A percentile compares a stretch with the other conserved stretches of the same genome.
Conservation (phyloP, 768 basidiomycete species). For the Mycena haematopus region DNA sequence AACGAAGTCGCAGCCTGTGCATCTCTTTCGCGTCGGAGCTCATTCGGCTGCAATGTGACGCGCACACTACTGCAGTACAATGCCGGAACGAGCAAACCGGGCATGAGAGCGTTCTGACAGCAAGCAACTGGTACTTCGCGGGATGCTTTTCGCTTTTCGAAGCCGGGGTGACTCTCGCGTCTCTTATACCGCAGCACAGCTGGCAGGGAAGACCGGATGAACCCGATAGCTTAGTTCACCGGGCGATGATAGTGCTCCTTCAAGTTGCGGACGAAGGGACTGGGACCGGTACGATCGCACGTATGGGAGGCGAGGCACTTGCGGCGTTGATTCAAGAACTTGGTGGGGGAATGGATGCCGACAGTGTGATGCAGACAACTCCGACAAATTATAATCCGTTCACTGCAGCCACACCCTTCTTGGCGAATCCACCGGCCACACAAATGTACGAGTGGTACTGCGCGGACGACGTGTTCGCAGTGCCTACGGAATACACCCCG, state of each 20-base stretch:
- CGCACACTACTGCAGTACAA: slow-evolving; percentile 37
- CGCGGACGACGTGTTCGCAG: slow-evolving; percentile 8
- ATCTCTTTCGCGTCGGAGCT: slow-evolving; percentile 49
- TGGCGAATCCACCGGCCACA: slow-evolving; percentile 3
- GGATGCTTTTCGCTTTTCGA: slow-evolving; percentile 55
- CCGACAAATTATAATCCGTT: slow-evolving; percentile 12
- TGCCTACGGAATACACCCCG: slow-evolving; percentile 10
- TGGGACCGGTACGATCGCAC: slow-evolving; percentile 46
- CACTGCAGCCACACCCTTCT: slow-evolving; percentile 14
- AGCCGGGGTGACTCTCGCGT: slow-evolving; percentile 52
- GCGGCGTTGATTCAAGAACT: slow-evolving; percentile 39
- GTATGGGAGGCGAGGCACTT: slow-evolving; percentile 48
- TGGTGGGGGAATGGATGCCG: slow-evolving; percentile 6
- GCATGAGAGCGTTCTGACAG: slow-evolving; percentile 36
- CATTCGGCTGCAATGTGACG: slow-evolving; percentile 50
- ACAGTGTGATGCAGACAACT: slow-evolving; percentile 27
- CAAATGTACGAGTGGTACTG: slow-evolving; percentile 28
- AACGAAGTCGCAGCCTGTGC: slow-evolving; percentile 45
- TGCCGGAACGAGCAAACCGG: slow-evolving; percentile 32
- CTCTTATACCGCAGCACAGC: slow-evolving; percentile 47
- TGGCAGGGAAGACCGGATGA: slow-evolving; percentile 45
- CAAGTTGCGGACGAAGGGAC: slow-evolving; percentile 42
- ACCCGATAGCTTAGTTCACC: slow-evolving; percentile 45
- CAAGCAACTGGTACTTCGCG: slow-evolving; percentile 48
- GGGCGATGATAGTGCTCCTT: slow-evolving; percentile 45